Conservation (phyloP, 1,284 basidiomycete species). For the Cryptococcus sp. region DNA sequence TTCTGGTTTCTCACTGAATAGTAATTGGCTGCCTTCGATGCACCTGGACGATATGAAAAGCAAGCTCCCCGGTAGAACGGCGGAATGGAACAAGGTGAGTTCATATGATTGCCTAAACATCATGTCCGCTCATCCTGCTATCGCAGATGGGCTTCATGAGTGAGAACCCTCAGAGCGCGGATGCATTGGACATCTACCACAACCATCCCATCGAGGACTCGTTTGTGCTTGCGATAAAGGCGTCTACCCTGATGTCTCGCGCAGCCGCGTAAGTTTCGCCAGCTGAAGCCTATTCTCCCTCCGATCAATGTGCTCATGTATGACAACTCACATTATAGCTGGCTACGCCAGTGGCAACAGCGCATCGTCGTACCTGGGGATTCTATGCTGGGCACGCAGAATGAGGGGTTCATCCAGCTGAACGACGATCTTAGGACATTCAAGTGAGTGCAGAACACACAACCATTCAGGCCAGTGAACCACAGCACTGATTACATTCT, state of each 20-base stretch:
- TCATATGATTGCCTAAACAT: not conserved
- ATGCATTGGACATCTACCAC: slow-evolving; percentile 24
- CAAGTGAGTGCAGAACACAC: slow-evolving; percentile 26
- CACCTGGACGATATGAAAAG: slow-evolving; percentile 28
- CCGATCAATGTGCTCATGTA: not conserved
- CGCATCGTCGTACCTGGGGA: slow-evolving; percentile 34
- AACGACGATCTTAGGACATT: slow-evolving; percentile 37
- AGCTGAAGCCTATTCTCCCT: too few species aligned
- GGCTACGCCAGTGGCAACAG: slow-evolving; percentile 44
- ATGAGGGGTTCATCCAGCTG: slow-evolving; percentile 26
- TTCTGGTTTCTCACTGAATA: slow-evolving; percentile 34
- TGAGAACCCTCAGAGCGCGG: slow-evolving; percentile 39
- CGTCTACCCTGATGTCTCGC: slow-evolving; percentile 28
- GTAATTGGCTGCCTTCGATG: slow-evolving; percentile 35
- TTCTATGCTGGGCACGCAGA: slow-evolving; percentile 22
- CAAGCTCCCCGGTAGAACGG: slow-evolving; percentile 30
- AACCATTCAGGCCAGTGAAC: not conserved
- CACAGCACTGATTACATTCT: not conserved
- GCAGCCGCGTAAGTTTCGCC: slow-evolving; percentile 14
- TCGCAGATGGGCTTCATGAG: slow-evolving; percentile 18
- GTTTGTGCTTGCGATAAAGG: slow-evolving; percentile 42
- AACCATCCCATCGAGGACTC: slow-evolving; percentile 44
- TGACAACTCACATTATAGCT: slow-evolving; percentile 12
- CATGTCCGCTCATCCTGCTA: not conserved
- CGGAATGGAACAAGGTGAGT: slow-evolving; percentile 30